Percentiles rank a stretch among this genome's conserved stretches.
These are phyloP conservation scores for Fusarium pseudoanthophilum DNA, from an alignment of 2,329 filamentous ascomycete species.

Conservation along the genomic window DNA sequence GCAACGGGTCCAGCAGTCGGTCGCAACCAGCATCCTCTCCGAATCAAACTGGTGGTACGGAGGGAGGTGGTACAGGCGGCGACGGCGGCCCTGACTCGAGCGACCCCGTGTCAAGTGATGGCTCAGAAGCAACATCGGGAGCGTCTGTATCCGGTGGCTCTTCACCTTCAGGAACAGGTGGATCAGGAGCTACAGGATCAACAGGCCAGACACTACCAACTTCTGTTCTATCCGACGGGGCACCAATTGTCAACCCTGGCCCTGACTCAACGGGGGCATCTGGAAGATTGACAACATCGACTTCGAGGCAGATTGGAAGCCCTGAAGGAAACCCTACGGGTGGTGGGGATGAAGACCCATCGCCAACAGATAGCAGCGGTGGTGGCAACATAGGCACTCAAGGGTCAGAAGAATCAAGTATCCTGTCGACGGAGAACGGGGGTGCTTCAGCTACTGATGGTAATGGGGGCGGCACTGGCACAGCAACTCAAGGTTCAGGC, in stretches of 20 bases:
- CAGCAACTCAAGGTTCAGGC: not conserved
- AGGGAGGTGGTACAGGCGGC: not conserved
- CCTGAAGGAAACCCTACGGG: not conserved
- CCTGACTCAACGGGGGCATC: not conserved
- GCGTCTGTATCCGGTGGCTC: not conserved
- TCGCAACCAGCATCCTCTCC: not conserved
- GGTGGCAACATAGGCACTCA: not conserved
- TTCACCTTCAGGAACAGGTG: not conserved
- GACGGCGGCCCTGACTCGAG: not conserved
- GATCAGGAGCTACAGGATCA: not conserved
- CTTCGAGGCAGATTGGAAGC: not conserved
- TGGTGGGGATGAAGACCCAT: not conserved
- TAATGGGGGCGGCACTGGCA: not conserved
- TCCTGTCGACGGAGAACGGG: not conserved
- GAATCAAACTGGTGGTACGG: not conserved
- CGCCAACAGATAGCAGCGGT: not conserved
- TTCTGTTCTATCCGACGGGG: not conserved
- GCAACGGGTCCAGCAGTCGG: not conserved
- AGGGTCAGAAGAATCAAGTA: not conserved
- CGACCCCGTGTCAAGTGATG: not conserved
- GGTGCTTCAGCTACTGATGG: not conserved
- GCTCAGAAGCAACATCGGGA: not conserved
- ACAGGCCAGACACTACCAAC: not conserved
- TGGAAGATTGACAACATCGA: not conserved
- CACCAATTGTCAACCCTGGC: constrained; percentile 1